Base-by-base conservation (phyloP, 208 protist species). In the Angomonas deanei region DNA sequence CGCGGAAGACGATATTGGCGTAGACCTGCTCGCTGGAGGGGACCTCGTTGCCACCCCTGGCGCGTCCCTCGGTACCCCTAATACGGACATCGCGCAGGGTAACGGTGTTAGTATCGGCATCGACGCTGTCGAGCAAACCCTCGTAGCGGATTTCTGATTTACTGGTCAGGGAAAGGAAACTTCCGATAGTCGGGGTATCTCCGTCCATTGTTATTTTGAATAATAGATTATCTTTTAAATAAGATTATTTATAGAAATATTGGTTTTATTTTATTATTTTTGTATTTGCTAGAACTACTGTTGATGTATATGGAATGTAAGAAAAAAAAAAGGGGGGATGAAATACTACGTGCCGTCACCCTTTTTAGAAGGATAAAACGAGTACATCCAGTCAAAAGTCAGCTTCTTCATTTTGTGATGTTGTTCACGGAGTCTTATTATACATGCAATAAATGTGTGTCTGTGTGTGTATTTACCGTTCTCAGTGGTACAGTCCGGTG, bases 101-200 rank as follows among this genome's bases (percentile, higher is more conserved):
- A 23, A 96, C 87, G 31, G 87, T 96, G 76, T 96, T 94, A 19
- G 78, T 77, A 0, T 64, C 56, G 30, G 76, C 58, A 80, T 93
- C 80, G 66, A 96, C 83, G 53, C 67, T 64, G 68, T 86, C 72
- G 21, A 96, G 69, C 21, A 76, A 66, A 39, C 91, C 88, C 78
- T 92, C 91, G 63, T 94, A 96, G 54, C 91, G 83, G 58, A 94
- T 96, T 53, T 89, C 73, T 56, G 78, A 86, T 64, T 91, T 93
- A 72, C 88, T 96, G 75, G 91, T 90, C 36, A 96, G 74, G 49
- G 70, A 72, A 49, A 96, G 93, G 33, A 67, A 56, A 64, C 78
- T 84, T 34, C 91, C 87, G 70, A 91, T 33, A 3, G 72, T 50
- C 15, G 38, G 59, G 8, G 8, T 42, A 42, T 15, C 15, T n/a